Evolutionary conservation across 83 land plant species (phyloP).

Genomic region (Larix sibirica): DNA sequence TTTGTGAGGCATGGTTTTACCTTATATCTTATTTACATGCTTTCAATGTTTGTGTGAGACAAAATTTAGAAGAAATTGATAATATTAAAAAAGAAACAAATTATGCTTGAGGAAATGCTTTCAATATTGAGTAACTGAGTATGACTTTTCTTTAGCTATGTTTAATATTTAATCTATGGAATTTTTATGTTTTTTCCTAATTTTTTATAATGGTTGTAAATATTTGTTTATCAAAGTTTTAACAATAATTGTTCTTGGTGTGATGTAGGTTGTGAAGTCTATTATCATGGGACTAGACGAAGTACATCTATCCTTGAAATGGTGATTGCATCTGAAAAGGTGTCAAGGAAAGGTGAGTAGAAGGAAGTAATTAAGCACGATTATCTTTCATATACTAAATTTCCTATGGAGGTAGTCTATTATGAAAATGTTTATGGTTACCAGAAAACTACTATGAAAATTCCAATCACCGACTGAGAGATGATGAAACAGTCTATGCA

Average conservation of each 20-base stretch:
- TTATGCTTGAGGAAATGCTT: background rate
- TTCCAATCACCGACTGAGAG: slow-evolving; percentile 76
- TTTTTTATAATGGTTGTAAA: background rate
- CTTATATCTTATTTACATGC: too few relatives aligned
- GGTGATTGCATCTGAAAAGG: too few relatives aligned
- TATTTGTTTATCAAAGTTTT: background rate
- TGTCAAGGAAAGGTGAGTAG: slow-evolving; percentile 68
- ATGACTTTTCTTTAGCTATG: background rate
- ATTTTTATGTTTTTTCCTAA: background rate
- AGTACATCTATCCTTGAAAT: too few relatives aligned
- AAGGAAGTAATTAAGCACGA: background rate
- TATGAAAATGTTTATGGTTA: background rate
- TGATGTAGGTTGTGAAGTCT: too few relatives aligned
- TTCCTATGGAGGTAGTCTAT: background rate
- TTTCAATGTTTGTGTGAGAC: too few relatives aligned
- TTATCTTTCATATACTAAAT: background rate
- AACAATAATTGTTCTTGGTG: background rate
- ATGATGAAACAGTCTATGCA: slow-evolving; percentile 74
- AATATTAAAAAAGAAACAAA: background rate
- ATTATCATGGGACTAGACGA: too few relatives aligned
- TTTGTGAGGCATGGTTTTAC: too few relatives aligned
- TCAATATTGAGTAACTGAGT: background rate
- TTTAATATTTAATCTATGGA: background rate
- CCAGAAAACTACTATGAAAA: slow-evolving; percentile 79
- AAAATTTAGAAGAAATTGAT: too few relatives aligned